Conservation (phyloP, 345 rosid species). For the Abelmoschus esculentus region DNA sequence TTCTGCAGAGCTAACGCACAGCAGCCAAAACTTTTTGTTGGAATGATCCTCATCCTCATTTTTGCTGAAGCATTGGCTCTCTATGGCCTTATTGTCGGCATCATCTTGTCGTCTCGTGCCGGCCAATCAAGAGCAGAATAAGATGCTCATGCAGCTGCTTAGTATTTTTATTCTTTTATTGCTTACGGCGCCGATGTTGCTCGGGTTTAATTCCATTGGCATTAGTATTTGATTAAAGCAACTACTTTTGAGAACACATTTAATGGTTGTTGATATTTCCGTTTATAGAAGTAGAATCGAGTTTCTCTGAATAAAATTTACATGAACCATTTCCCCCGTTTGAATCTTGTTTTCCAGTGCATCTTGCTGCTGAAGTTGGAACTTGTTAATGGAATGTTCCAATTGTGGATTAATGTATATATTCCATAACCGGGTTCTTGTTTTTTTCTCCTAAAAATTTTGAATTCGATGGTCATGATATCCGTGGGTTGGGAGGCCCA, state of each 20-base stretch:
- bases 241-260: neutral
- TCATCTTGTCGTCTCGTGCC: neutral
- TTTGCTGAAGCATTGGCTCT: neutral
- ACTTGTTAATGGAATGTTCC: too few species aligned
- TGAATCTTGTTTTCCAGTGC: neutral
- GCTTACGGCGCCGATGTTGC: constrained; percentile 1
- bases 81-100: neutral
- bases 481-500: too few species aligned
- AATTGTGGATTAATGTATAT: too few species aligned
- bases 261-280: neutral
- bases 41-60: neutral
- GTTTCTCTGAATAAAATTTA: neutral
- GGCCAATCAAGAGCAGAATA: constrained; percentile 36
- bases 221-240: constrained; percentile 1
- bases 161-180: constrained; percentile 19
- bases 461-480: too few species aligned
- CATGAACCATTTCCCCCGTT: neutral
- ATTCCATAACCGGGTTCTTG: too few species aligned
- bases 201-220: constrained; percentile 13
- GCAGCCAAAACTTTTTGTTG: neutral
- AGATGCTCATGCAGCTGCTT: constrained; percentile 14
- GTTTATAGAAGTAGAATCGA: neutral
- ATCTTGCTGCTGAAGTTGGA: neutral
- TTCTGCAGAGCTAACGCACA: neutral
- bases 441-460: too few species aligned